Evolutionary conservation across 2,329 filamentous ascomycete genomes (phyloP).

Genomic region (Penicillium sp.): DNA sequence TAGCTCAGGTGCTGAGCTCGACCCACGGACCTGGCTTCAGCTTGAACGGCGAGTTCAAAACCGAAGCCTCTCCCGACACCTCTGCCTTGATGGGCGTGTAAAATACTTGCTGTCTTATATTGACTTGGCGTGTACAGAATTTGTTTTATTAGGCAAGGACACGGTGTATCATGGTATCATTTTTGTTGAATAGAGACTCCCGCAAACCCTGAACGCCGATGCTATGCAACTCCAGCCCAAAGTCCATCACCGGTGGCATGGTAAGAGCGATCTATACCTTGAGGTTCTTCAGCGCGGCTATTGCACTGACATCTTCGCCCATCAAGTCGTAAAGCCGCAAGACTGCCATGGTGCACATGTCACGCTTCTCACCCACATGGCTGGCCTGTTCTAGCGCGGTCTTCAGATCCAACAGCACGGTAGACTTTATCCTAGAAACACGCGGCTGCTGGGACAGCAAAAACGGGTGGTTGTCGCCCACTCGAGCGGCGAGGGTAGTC

Average conservation of each 20-base stretch:
- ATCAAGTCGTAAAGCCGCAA: conserved; percentile 61
- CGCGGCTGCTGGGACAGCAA: conserved; percentile 56
- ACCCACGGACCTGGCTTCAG: conserved; percentile 84
- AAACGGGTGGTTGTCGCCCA: conserved; percentile 62
- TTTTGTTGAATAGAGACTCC: conserved; percentile 27
- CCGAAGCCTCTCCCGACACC: conserved; percentile 57
- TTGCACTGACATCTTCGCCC: conserved; percentile 58
- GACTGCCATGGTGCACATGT: conserved; percentile 52
- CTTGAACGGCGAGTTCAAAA: conserved; percentile 73
- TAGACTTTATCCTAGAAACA: conserved; percentile 58
- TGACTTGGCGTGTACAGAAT: conserved; percentile 39
- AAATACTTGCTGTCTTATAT: conserved; percentile 49
- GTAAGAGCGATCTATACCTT: conserved; percentile 28
- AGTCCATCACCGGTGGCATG: conserved; percentile 3
- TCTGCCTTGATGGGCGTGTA: conserved; percentile 46
- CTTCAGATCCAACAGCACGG: conserved; percentile 63
- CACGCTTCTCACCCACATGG: conserved; percentile 32
- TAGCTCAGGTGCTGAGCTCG: conserved; percentile 68
- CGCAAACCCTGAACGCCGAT: conserved; percentile 42
- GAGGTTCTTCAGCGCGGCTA: conserved; percentile 54
- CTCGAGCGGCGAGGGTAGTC: conserved; percentile 48
- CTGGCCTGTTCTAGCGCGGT: conserved; percentile 60
- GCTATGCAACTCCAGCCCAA: conserved; percentile 37
- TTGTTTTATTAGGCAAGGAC: conserved; percentile 43
- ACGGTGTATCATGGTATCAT: conserved; percentile 44